phyloP scores from a whole-genome alignment of 106 monocot species.

The Platanthera zijinensis region DNA sequence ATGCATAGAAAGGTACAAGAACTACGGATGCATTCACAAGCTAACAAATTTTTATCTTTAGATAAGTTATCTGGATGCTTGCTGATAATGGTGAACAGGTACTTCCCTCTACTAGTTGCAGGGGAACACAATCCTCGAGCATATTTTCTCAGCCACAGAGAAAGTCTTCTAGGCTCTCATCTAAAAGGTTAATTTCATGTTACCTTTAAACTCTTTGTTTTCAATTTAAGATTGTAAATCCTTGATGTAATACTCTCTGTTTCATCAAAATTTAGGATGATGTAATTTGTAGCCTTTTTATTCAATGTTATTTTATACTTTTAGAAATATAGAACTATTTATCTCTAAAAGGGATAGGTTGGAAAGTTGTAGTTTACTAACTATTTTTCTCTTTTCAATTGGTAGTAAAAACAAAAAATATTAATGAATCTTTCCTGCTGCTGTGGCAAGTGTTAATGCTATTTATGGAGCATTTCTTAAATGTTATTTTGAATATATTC shows the following conservation, averaged over 20 bases:
- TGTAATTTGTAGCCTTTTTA: neutral
- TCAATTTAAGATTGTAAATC: neutral
- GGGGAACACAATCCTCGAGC: neutral
- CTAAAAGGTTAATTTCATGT: constrained; percentile 2
- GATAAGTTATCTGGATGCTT: constrained; percentile 4
- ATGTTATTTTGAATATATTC: neutral
- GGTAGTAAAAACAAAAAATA: neutral
- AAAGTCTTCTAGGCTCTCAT: constrained; percentile 2
- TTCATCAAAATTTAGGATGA: neutral
- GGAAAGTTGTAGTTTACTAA: neutral
- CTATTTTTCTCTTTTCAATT: neutral
- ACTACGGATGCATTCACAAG: neutral
- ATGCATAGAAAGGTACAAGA: neutral
- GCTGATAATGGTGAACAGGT: neutral
- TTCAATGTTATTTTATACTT: neutral
- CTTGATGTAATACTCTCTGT: neutral
- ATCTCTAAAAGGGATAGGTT: neutral
- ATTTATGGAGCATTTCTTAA: neutral
- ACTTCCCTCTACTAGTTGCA: constrained; percentile 2
- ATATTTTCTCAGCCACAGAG: neutral
- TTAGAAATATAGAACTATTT: neutral
- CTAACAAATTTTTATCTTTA: neutral
- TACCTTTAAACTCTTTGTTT: neutral
- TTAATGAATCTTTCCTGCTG: neutral
- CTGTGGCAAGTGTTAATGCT: neutral